Evolutionary conservation across 108 stramenopile species (phyloP).

Genomic region (Epithemia pelagica): DNA sequence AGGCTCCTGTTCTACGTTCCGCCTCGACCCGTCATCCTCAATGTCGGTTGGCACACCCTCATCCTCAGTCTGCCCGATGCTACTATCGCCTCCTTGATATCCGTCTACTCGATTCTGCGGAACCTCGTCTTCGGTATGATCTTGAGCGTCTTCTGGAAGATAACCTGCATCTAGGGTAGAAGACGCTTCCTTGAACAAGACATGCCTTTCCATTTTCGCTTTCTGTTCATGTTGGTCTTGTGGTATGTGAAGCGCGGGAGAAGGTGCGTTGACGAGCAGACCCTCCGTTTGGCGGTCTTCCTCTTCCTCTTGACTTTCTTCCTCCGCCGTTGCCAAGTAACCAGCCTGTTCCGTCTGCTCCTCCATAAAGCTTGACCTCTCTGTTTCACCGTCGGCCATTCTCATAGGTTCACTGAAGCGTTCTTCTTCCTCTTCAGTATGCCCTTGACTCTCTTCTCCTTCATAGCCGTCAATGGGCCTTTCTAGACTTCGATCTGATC

Average conservation of each 20-base stretch:
- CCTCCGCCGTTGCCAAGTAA: neutral
- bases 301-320: conserved; percentile 6
- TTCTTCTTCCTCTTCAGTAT: conserved; percentile 2
- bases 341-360: neutral
- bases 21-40: neutral
- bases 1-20: neutral
- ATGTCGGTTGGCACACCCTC: neutral
- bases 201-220: neutral
- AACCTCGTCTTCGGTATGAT: neutral
- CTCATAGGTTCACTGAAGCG: neutral
- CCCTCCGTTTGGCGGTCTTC: neutral
- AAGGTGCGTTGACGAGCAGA: neutral
- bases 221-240: neutral
- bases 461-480: neutral
- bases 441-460: conserved; percentile 4
- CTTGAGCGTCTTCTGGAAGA: neutral
- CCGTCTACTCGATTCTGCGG: neutral
- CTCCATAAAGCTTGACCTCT: neutral
- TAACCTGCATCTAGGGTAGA: neutral
- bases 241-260: neutral
- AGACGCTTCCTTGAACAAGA: neutral
- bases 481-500: neutral
- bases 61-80: neutral
- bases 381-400: neutral
- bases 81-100: neutral